phyloP scores from a whole-genome alignment of 345 rosid species.

The Litchi chinensis region DNA sequence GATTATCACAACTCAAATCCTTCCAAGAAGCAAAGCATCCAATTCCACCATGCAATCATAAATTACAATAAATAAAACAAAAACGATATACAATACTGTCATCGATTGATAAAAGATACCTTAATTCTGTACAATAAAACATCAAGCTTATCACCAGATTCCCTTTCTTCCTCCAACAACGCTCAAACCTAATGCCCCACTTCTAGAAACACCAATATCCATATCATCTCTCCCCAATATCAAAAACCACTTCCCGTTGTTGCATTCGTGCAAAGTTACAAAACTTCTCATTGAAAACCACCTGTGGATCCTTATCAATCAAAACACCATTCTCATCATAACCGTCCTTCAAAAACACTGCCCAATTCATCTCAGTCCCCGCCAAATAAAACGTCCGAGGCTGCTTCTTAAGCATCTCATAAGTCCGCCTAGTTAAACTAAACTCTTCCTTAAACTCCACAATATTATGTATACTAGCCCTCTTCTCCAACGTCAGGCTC shows the following conservation, averaged over 20 bases:
- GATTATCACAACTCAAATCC: neutral
- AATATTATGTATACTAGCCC: constrained; percentile 85
- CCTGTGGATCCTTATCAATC: constrained; percentile 72
- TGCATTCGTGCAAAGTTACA: constrained; percentile 54
- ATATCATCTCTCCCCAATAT: constrained; percentile 14
- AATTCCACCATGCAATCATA: neutral
- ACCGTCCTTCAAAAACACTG: constrained; percentile 67
- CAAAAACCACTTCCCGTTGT: constrained; percentile 33
- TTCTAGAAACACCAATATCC: neutral
- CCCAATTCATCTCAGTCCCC: constrained; percentile 97
- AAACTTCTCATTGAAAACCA: constrained; percentile 69
- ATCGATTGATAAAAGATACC: constrained; percentile 2
- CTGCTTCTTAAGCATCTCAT: constrained; percentile 81
- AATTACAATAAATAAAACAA: neutral
- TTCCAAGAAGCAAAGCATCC: neutral
- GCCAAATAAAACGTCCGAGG: constrained; percentile 80
- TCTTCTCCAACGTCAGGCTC: constrained; percentile 87
- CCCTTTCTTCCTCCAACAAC: constrained; percentile 3
- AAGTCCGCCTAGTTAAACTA: constrained; percentile 81
- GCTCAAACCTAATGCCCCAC: neutral
- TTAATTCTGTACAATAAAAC: neutral
- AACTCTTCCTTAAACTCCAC: constrained; percentile 93
- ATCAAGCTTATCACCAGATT: neutral
- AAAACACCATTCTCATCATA: constrained; percentile 60
- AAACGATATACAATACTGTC: neutral